These are phyloP conservation scores for Croton setiger DNA, from an alignment of 441 rosid genomes.

Conservation along the genomic window DNA sequence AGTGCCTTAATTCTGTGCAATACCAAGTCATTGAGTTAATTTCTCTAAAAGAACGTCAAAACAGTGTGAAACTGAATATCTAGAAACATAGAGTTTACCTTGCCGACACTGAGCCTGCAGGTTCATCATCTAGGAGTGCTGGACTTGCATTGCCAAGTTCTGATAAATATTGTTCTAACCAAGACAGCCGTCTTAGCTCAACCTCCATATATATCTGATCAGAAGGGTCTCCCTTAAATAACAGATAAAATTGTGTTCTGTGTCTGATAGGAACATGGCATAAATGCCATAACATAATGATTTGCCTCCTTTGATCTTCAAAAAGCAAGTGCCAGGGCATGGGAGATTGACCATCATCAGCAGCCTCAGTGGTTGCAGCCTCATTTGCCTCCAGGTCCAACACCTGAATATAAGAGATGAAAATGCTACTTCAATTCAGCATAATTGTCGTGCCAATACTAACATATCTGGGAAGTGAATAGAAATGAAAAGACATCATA, in stretches of 20 bases:
- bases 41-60: background rate
- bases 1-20: slow-evolving; percentile 67
- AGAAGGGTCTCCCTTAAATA: slow-evolving; percentile 74
- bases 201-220: slow-evolving; percentile 93
- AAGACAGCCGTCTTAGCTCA: slow-evolving; percentile 79
- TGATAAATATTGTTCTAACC: slow-evolving; percentile 88
- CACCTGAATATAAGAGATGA: slow-evolving; percentile 41
- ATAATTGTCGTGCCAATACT: background rate
- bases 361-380: slow-evolving; percentile 32
- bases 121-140: slow-evolving; percentile 80
- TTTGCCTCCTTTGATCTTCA: slow-evolving; percentile 81
- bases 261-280: slow-evolving; percentile 85
- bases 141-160: slow-evolving; percentile 97
- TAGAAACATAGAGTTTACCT: slow-evolving; percentile 36
- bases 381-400: slow-evolving; percentile 75
- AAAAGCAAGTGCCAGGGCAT: slow-evolving; percentile 64
- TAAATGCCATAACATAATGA: slow-evolving; percentile 91
- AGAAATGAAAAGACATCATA: no score
- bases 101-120: slow-evolving; percentile 78
- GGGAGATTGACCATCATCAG: slow-evolving; percentile 44
- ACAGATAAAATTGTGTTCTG: slow-evolving; percentile 77
- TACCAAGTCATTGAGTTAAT: background rate
- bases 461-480: background rate
- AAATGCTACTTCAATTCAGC: background rate
- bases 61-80: background rate